Conservation (phyloP, 2,329 filamentous ascomycete species). For the Claviceps pusilla region DNA sequence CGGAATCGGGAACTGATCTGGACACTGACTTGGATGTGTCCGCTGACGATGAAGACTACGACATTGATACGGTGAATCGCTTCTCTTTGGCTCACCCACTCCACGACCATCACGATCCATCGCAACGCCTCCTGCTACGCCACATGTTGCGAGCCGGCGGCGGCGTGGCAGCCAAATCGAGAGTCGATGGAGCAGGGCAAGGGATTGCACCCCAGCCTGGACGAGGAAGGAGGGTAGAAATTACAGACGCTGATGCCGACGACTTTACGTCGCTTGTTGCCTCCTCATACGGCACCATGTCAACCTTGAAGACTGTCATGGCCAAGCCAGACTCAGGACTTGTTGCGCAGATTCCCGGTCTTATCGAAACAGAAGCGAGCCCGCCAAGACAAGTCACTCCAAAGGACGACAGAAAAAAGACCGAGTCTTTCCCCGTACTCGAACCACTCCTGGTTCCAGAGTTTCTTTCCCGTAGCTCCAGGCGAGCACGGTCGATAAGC, state of each 20-base stretch:
- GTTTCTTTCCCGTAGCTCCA: slow-evolving; percentile 2
- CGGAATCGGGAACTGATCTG: slow-evolving; percentile 16
- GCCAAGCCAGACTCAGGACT: slow-evolving; percentile 1
- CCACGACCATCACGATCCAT: slow-evolving; percentile 3
- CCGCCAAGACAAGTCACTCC: neutral
- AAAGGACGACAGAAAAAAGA: neutral
- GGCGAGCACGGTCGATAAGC: slow-evolving; percentile 13
- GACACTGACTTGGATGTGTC: slow-evolving; percentile 19
- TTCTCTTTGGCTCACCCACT: slow-evolving; percentile 16
- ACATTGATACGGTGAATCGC: slow-evolving; percentile 9
- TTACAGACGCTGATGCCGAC: neutral
- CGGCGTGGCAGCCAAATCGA: neutral
- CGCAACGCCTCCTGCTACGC: slow-evolving; percentile 11
- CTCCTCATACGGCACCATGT: slow-evolving; percentile 21
- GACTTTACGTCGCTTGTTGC: slow-evolving; percentile 4
- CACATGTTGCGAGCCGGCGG: neutral
- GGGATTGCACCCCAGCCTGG: slow-evolving; percentile 8
- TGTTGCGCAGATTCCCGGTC: slow-evolving; percentile 6
- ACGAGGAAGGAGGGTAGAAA: slow-evolving; percentile 7
- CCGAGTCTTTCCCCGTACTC: slow-evolving; percentile 13
- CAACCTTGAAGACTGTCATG: slow-evolving; percentile 11
- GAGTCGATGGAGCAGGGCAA: slow-evolving; percentile 2
- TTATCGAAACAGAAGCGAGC: slow-evolving; percentile 1
- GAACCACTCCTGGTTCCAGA: slow-evolving; percentile 7
- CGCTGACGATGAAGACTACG: slow-evolving; percentile 17